phyloP scores from a whole-genome alignment of 108 stramenopile genomes.

The Skeletonema potamos region DNA sequence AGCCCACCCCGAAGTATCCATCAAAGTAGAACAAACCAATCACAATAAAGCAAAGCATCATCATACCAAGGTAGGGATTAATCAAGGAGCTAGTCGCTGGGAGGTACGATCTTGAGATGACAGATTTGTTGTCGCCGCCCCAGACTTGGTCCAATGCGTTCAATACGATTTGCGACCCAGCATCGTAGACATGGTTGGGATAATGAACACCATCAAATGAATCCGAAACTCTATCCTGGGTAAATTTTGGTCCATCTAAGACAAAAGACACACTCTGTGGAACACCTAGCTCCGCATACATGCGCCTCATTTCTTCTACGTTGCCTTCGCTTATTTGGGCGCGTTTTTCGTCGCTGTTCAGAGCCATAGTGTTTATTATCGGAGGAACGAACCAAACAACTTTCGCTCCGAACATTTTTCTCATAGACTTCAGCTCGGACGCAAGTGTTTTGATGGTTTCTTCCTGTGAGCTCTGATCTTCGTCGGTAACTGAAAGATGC shows the following conservation, averaged over 20 bases:
- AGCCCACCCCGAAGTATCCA: conserved; percentile 52
- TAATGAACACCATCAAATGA: conserved; percentile 58
- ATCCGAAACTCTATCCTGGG: conserved; percentile 29
- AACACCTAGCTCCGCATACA: conserved; percentile 39
- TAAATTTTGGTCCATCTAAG: conserved; percentile 48
- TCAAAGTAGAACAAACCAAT: conserved; percentile 62
- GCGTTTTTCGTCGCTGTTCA: conserved; percentile 53
- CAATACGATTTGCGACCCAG: conserved; percentile 24
- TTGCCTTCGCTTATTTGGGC: conserved; percentile 50
- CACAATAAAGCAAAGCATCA: conserved; percentile 40
- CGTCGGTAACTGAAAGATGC: conserved; percentile 48
- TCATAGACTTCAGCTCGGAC: conserved; percentile 19
- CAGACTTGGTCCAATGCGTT: conserved; percentile 23
- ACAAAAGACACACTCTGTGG: conserved; percentile 34
- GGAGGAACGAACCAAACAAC: conserved; percentile 53
- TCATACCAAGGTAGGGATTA: conserved; percentile 45
- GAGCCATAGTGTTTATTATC: conserved; percentile 42
- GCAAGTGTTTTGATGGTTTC: conserved; percentile 35
- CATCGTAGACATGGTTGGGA: conserved; percentile 49
- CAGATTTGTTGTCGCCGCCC: background rate
- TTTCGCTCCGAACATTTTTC: conserved; percentile 2
- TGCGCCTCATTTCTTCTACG: conserved; percentile 37
- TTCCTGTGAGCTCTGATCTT: conserved; percentile 39
- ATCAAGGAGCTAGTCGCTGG: conserved; percentile 10
- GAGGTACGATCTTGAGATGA: background rate